phyloP scores from a whole-genome alignment of 176 grass and related monocot genomes.

The Hyparrhenia diplandra region DNA sequence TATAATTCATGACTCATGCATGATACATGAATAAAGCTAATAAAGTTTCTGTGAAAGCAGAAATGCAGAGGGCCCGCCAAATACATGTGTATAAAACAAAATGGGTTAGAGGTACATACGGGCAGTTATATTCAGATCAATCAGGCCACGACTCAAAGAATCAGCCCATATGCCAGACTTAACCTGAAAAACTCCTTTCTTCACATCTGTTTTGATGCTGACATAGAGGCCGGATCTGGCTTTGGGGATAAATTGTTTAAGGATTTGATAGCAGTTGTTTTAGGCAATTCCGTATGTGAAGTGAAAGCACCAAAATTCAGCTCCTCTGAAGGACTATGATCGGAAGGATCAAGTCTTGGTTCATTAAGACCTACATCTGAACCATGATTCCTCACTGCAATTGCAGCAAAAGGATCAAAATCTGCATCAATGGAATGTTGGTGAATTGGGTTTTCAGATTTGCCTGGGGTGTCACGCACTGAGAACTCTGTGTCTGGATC shows the following conservation, averaged over 20 bases:
- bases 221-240: not conserved
- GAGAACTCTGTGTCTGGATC: constrained; percentile 24
- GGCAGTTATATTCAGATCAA: constrained; percentile 72
- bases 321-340: constrained; percentile 16
- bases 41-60: not conserved
- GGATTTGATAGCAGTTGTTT: constrained; percentile 4
- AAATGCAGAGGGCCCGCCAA: not conserved
- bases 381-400: constrained; percentile 23
- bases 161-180: constrained; percentile 90
- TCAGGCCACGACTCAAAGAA: constrained; percentile 80
- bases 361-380: constrained; percentile 12
- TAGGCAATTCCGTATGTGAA: constrained; percentile 10
- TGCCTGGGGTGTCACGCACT: not conserved
- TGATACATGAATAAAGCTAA: not conserved
- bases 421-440: constrained; percentile 1
- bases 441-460: constrained; percentile 21
- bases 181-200: constrained; percentile 54
- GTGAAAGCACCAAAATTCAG: constrained; percentile 41
- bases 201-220: constrained; percentile 31
- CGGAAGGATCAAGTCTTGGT: constrained; percentile 5
- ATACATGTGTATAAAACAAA: not conserved
- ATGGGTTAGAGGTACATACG: constrained; percentile 50
- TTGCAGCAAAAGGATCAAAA: constrained; percentile 39
- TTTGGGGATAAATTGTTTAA: constrained; percentile 22
- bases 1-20: not conserved